Percentiles rank a stretch among this genome's conserved stretches.
These are phyloP conservation scores for Quercus tomentella DNA, from an alignment of 331 rosid genomes.

Conservation along the genomic window DNA sequence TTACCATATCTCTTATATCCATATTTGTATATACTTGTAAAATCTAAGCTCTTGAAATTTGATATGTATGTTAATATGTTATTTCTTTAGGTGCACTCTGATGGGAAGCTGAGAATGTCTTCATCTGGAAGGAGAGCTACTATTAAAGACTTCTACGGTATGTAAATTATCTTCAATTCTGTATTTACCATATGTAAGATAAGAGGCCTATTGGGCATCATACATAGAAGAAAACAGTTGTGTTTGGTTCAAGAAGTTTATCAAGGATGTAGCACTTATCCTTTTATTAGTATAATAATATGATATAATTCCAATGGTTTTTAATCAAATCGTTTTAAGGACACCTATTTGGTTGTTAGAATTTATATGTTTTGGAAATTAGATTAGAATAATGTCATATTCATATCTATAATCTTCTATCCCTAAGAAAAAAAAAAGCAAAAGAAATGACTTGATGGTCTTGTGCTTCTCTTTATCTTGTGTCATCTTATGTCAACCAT, in stretches of 20 bases:
- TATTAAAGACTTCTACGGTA: constrained; percentile 58
- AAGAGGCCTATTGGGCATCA: neutral
- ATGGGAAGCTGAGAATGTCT: constrained; percentile 38
- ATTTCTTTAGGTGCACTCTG: constrained; percentile 38
- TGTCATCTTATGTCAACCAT: neutral
- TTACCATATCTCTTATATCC: neutral
- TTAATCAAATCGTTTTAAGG: neutral
- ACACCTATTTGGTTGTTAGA: neutral
- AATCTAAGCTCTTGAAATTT: neutral
- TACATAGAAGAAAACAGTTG: neutral
- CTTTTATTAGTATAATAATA: neutral
- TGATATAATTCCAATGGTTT: neutral
- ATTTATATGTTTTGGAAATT: neutral
- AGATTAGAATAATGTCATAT: neutral
- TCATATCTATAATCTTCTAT: neutral
- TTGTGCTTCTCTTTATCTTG: neutral
- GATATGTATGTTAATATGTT: constrained; percentile 4
- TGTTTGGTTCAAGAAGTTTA: neutral
- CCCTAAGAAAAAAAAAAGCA: neutral
- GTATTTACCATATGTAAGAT: neutral
- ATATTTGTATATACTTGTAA: neutral
- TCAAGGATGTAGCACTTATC: neutral
- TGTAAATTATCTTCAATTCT: constrained; percentile 7
- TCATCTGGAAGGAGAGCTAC: constrained; percentile 62
- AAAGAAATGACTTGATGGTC: neutral